Conservation (phyloP, 106 monocot species). For the Dendrobium chrysotoxum region DNA sequence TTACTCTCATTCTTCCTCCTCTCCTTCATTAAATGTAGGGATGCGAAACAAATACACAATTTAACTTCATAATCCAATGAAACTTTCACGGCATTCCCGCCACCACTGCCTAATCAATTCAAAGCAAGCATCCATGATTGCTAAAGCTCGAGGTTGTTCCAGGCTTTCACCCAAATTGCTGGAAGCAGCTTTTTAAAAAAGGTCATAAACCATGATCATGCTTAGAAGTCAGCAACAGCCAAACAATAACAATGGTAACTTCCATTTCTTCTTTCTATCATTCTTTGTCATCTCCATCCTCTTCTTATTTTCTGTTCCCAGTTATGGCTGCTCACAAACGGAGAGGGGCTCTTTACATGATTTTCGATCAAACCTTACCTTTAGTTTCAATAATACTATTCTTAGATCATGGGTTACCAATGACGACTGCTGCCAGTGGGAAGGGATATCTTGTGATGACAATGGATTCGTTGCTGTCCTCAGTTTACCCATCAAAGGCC, state of each 20-base stretch:
- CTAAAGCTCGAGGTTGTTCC: not conserved
- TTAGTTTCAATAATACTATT: not conserved
- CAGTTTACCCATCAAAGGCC: not conserved
- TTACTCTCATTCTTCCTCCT: not conserved
- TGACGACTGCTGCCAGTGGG: slow-evolving; percentile 9
- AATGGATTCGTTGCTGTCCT: not conserved
- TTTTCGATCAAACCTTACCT: slow-evolving; percentile 9
- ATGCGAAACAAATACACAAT: too few relatives aligned
- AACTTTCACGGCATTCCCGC: not conserved
- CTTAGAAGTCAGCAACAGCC: not conserved
- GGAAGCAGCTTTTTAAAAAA: not conserved
- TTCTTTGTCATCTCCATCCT: not conserved
- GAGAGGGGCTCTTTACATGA: not conserved
- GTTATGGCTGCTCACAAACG: not conserved
- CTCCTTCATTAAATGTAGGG: too few relatives aligned
- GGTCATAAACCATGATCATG: not conserved
- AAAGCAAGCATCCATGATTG: not conserved
- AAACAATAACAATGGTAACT: not conserved
- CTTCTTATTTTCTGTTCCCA: not conserved
- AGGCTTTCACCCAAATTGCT: not conserved
- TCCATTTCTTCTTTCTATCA: not conserved
- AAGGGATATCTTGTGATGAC: slow-evolving; percentile 1
- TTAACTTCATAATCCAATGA: not conserved
- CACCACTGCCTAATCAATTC: not conserved
- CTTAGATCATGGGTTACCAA: slow-evolving; percentile 1